Percentiles rank a stretch among this genome's conserved stretches.
Evolutionary conservation across 2,329 filamentous ascomycete species (phyloP).

Genomic region (Pseudogymnoascus verrucosus): DNA sequence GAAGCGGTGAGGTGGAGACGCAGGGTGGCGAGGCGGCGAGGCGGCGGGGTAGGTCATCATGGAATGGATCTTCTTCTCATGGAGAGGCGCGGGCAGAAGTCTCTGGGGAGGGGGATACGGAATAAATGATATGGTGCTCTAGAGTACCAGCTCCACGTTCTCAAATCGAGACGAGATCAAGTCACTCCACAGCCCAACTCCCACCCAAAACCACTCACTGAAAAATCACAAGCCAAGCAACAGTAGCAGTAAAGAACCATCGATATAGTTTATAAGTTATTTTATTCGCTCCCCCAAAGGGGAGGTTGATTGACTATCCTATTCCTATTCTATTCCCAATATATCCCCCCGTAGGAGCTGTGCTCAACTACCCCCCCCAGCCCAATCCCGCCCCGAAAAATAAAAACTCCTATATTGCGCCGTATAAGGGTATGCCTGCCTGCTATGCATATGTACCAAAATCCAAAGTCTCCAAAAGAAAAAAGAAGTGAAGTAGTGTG

Average conservation of each 20-base stretch:
- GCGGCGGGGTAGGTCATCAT: too few relatives aligned
- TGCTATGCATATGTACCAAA: not conserved
- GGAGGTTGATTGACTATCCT: not conserved
- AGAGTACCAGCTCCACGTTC: too few relatives aligned
- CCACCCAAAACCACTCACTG: too few relatives aligned
- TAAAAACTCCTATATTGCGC: not conserved
- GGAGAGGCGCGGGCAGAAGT: too few relatives aligned
- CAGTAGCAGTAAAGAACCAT: not conserved
- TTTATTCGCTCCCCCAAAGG: not conserved
- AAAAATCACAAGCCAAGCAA: too few relatives aligned
- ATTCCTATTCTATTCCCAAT: not conserved
- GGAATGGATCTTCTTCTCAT: too few relatives aligned
- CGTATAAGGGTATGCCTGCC: not conserved
- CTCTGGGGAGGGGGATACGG: too few relatives aligned
- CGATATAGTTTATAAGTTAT: not conserved
- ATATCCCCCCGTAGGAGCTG: not conserved
- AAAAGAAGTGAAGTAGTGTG: not conserved
- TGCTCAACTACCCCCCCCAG: not conserved
- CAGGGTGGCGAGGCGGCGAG: too few relatives aligned
- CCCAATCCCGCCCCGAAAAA: not conserved
- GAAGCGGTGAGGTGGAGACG: too few relatives aligned
- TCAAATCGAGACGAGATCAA: too few relatives aligned
- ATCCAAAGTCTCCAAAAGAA: not conserved
- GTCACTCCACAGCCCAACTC: too few relatives aligned
- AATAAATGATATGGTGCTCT: too few relatives aligned